A percentile compares a stretch with the other conserved stretches of the same genome.
These are phyloP conservation scores for Exsudoporus floridanus DNA, from an alignment of 1,284 basidiomycete species.

Conservation along the genomic window DNA sequence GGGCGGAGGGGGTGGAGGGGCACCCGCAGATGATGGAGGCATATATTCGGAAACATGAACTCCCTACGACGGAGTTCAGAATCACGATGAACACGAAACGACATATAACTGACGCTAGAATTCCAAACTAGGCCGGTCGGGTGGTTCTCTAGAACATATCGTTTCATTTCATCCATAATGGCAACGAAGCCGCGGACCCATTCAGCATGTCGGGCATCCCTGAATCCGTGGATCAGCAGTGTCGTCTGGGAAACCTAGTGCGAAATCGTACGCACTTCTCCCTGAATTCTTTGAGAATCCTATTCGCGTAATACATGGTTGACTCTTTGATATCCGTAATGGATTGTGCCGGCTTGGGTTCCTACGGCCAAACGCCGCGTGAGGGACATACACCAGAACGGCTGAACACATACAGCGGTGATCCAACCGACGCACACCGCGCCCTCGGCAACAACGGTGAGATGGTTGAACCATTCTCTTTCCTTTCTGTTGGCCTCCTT, in stretches of 20 bases:
- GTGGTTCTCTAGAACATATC: constrained; percentile 87
- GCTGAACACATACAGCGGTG: constrained; percentile 60
- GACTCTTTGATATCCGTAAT: constrained; percentile 88
- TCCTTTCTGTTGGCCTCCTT: constrained; percentile 86
- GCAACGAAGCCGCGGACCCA: constrained; percentile 81
- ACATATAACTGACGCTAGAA: constrained; percentile 54
- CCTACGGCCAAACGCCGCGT: constrained; percentile 42
- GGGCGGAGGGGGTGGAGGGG: constrained; percentile 33
- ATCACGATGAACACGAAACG: background rate
- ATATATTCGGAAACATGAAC: constrained; percentile 59
- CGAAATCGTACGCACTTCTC: constrained; percentile 63
- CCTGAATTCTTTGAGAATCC: constrained; percentile 91
- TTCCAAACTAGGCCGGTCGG: constrained; percentile 93
- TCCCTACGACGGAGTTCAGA: constrained; percentile 47
- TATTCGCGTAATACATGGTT: constrained; percentile 87
- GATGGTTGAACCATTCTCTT: constrained; percentile 80
- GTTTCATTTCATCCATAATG: constrained; percentile 76
- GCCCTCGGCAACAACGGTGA: constrained; percentile 82
- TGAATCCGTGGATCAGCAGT: constrained; percentile 35
- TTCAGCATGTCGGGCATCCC: constrained; percentile 85
- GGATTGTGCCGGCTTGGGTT: constrained; percentile 80
- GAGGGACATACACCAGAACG: background rate
- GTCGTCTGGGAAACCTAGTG: background rate
- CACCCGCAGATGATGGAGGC: constrained; percentile 35
- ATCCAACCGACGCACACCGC: constrained; percentile 93